Evolutionary conservation across 306 rosid species (phyloP).

Genomic region (Vigna reflexopilosa): DNA sequence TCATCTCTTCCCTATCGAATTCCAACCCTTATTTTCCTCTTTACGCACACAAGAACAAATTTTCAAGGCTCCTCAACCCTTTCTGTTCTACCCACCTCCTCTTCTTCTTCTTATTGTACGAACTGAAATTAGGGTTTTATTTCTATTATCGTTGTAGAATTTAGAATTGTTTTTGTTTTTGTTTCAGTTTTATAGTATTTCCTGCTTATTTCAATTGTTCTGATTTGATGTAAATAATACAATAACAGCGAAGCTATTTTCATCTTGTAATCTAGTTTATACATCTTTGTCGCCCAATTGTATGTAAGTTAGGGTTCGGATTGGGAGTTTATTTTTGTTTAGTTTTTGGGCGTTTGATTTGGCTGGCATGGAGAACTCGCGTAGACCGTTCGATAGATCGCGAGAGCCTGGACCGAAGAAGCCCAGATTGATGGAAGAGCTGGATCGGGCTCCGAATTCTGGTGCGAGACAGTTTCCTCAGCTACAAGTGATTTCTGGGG

Average conservation of each 20-base stretch:
- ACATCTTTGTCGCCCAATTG: conserved; percentile 12
- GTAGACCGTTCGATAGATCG: conserved; percentile 78
- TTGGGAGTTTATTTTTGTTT: conserved; percentile 44
- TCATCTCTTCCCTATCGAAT: background rate
- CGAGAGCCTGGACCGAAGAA: conserved; percentile 77
- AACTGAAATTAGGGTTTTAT: conserved; percentile 26
- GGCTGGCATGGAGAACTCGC: conserved; percentile 80
- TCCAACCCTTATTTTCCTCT: background rate
- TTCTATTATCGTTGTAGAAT: conserved; percentile 18
- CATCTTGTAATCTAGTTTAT: background rate
- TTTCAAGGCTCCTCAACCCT: background rate
- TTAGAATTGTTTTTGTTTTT: conserved; percentile 9
- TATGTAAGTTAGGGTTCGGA: conserved; percentile 46
- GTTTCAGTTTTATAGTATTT: background rate
- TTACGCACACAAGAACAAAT: background rate
- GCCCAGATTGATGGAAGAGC: conserved; percentile 65
- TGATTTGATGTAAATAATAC: background rate
- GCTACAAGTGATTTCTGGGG: conserved; percentile 49
- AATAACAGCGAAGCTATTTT: background rate
- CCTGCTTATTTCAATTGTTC: background rate
- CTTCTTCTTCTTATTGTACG: background rate
- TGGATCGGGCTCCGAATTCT: conserved; percentile 51
- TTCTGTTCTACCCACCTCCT: background rate
- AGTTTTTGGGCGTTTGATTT: conserved; percentile 34
- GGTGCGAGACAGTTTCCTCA: conserved; percentile 65